phyloP scores from a whole-genome alignment of 345 rosid species.

The Viola odorata region DNA sequence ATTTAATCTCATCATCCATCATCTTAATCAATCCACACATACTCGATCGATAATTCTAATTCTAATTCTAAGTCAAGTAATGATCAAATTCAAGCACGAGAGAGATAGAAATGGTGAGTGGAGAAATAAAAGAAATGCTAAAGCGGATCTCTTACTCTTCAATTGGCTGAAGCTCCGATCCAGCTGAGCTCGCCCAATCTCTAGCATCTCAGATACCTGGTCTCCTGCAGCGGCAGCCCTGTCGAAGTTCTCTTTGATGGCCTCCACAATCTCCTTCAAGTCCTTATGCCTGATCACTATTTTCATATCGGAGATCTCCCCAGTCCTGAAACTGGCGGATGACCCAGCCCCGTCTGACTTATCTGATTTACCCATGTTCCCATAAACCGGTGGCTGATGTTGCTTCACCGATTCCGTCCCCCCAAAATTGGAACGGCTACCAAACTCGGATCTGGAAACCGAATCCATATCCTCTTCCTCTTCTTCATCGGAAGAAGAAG shows the following conservation, averaged over 20 bases:
- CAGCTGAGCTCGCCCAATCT: slow-evolving; percentile 82
- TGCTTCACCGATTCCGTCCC: slow-evolving; percentile 23
- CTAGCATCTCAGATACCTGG: slow-evolving; percentile 77
- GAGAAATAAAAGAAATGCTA: neutral
- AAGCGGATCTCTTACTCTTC: slow-evolving; percentile 45
- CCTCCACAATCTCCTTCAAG: slow-evolving; percentile 83
- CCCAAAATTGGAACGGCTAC: slow-evolving; percentile 57
- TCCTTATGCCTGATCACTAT: slow-evolving; percentile 91
- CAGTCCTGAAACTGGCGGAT: slow-evolving; percentile 45
- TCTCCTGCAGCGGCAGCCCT: slow-evolving; percentile 79
- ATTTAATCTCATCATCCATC: neutral
- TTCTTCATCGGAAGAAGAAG: slow-evolving; percentile 45
- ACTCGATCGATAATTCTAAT: neutral
- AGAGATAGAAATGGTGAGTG: too few relatives aligned
- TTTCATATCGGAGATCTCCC: slow-evolving; percentile 56
- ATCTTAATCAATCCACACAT: too few relatives aligned
- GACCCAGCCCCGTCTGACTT: slow-evolving; percentile 48
- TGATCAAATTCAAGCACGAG: too few relatives aligned
- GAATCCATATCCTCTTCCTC: slow-evolving; percentile 42
- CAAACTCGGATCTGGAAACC: slow-evolving; percentile 65
- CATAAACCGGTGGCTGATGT: slow-evolving; percentile 11
- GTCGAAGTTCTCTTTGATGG: slow-evolving; percentile 74
- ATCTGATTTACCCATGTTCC: slow-evolving; percentile 21
- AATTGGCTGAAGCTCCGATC: slow-evolving; percentile 86
- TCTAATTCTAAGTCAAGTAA: too few relatives aligned